Evolutionary conservation across 305 asterid genomes (phyloP).

Genomic region (Fraxinus velutina): DNA sequence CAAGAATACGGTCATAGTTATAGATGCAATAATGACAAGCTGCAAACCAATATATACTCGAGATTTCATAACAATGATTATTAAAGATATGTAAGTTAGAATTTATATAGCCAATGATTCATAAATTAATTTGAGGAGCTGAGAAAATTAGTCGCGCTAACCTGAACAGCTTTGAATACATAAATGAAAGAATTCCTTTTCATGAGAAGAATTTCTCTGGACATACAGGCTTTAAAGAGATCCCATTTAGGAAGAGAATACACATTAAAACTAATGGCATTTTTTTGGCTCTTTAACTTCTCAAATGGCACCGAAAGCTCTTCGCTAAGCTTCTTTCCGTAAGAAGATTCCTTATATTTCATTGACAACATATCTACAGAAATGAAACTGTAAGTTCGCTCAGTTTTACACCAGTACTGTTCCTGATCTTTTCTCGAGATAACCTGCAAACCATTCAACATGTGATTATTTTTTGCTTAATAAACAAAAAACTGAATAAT

Average conservation of each 20-base stretch:
- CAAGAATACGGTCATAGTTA: conserved; percentile 65
- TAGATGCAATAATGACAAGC: conserved; percentile 51
- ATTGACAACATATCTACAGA: conserved; percentile 42
- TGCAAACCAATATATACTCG: conserved; percentile 27
- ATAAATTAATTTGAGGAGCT: not conserved
- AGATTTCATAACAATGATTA: not conserved
- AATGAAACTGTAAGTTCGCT: conserved; percentile 33
- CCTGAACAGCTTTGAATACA: conserved; percentile 55
- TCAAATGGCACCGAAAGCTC: conserved; percentile 42
- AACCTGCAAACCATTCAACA: conserved; percentile 36
- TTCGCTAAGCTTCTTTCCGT: conserved; percentile 32
- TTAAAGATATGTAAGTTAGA: not conserved
- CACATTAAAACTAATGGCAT: conserved; percentile 34
- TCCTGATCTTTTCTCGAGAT: conserved; percentile 63
- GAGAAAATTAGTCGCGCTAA: conserved; percentile 10
- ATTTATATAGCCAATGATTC: not conserved
- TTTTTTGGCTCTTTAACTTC: conserved; percentile 33
- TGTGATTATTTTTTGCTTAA: not conserved
- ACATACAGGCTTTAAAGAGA: conserved; percentile 52
- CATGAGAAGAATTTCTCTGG: conserved; percentile 59
- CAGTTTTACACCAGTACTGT: conserved; percentile 49
- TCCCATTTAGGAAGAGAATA: conserved; percentile 56
- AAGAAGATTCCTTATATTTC: conserved; percentile 36
- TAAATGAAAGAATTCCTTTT: conserved; percentile 53
- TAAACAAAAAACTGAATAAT: not conserved